Percentiles rank a stretch among this genome's conserved stretches.
Conservation (phyloP, 192 early-diverging fungal genomes). For the Coemansia sp. region DNA sequence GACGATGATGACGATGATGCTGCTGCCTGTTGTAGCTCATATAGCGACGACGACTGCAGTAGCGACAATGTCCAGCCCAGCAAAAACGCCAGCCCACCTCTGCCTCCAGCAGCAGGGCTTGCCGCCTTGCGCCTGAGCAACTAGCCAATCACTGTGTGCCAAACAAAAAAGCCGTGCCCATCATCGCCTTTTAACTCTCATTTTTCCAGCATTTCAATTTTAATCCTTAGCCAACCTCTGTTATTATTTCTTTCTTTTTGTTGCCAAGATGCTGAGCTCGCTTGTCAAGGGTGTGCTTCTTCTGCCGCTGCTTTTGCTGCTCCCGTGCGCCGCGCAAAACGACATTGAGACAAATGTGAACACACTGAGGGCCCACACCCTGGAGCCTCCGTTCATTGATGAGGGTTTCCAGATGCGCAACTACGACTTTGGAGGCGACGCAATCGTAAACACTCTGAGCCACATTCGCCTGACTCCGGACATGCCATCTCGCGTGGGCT, state of each 20-base stretch:
- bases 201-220: background rate
- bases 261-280: constrained; percentile 23
- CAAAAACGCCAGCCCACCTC: too few relatives aligned
- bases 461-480: constrained; percentile 85
- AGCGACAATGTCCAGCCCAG: too few relatives aligned
- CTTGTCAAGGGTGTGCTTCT: constrained; percentile 28
- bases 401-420: constrained; percentile 77
- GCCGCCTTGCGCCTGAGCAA: too few relatives aligned
- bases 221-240: background rate
- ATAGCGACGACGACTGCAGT: too few relatives aligned
- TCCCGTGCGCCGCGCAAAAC: constrained; percentile 9
- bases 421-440: constrained; percentile 94
- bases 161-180: too few relatives aligned
- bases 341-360: constrained; percentile 38
- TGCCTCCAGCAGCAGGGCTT: too few relatives aligned
- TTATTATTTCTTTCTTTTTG: background rate
- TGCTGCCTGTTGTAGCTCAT: too few relatives aligned
- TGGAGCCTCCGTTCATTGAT: constrained; percentile 53
- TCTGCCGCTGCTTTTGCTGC: constrained; percentile 6
- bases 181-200: background rate
- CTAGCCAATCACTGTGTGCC: background rate
- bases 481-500: constrained; percentile 72
- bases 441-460: constrained; percentile 81
- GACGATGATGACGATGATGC: background rate
- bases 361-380: constrained; percentile 27